Evolutionary conservation across 2,329 filamentous ascomycete species (phyloP), one percentile per base, ranked within the genome.

Genomic region (Talaromyces sp.): DNA sequence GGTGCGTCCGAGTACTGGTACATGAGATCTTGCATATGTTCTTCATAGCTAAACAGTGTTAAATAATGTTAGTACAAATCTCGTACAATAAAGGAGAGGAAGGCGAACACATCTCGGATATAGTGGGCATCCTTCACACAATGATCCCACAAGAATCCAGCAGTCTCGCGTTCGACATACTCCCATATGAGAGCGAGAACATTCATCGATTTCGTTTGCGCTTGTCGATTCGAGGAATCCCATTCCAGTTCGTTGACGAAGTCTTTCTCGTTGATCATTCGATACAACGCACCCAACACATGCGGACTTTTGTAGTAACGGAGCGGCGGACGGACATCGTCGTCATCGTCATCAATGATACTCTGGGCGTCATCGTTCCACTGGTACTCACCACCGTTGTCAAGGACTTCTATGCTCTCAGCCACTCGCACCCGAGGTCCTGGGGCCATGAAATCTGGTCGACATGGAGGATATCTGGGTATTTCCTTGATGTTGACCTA

Each of bases 251-350:
- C 63, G 3, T 68, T 22, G 50, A 68, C 68, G 66, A 73, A 50
- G 93, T 90, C 61, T 83, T 82, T 54, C 74, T 95, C 91, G 69
- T 96, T 87, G 11, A 96, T 88, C 0, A 82, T 84, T 1, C 90
- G 86, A 72, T 90, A 95, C 0, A 96, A 79, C 4, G 82, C 76
- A 0, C 92, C 92, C 0, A 95, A 82, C 0, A 90, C 81, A 68
- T 91, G 92, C 0, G 86, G 70, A 1, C 89, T 92, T 37, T 75
- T 76, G 73, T 95, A 93, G 72, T 88, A 94, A 3, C 77, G 75
- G 31, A 82, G 79, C 5, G 69, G 76, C 0, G 81, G 78, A 0
- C 59, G 65, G 37, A 50, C 47, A 24, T 65, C 62, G 16, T 66
- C 65, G 35, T 66, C 65, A n/a, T 64, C 59, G 16, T 65, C 59